These are phyloP conservation scores for Beauveria sp. DNA, from an alignment of 2,329 filamentous ascomycete species.

Conservation along the genomic window DNA sequence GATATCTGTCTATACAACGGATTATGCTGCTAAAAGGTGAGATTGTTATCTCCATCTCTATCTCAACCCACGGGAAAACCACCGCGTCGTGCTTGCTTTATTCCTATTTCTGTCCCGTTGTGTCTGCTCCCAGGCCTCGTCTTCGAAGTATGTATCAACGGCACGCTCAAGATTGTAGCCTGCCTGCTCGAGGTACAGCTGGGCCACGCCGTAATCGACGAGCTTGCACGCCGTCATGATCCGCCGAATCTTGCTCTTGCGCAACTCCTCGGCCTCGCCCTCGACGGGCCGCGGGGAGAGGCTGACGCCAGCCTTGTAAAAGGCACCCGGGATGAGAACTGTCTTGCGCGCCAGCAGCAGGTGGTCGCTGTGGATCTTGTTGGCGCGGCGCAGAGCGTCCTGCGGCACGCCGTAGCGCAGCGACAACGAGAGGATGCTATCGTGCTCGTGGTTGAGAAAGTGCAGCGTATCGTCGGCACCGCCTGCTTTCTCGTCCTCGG, in stretches of 20 bases:
- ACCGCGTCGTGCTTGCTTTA: not conserved
- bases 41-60: not conserved
- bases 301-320: conserved; percentile 59
- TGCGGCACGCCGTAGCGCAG: conserved; percentile 64
- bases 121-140: conserved; percentile 67
- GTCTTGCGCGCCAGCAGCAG: conserved; percentile 62
- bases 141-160: conserved; percentile 56
- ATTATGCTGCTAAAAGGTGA: not conserved
- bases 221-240: conserved; percentile 79
- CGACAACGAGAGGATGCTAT: conserved; percentile 60
- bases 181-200: conserved; percentile 65
- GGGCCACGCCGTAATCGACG: conserved; percentile 65
- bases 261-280: conserved; percentile 64
- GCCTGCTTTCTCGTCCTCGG: conserved; percentile 16
- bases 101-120: conserved; percentile 44
- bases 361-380: conserved; percentile 65
- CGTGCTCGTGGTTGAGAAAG: conserved; percentile 62
- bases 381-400: conserved; percentile 53
- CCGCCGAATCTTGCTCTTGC: conserved; percentile 62
- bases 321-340: conserved; percentile 62
- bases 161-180: conserved; percentile 60
- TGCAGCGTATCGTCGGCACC: conserved; percentile 62
- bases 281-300: conserved; percentile 65
- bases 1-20: not conserved
- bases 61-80: not conserved